phyloP scores from a whole-genome alignment of 1,284 basidiomycete species.

The Moesziomyces sp. region DNA sequence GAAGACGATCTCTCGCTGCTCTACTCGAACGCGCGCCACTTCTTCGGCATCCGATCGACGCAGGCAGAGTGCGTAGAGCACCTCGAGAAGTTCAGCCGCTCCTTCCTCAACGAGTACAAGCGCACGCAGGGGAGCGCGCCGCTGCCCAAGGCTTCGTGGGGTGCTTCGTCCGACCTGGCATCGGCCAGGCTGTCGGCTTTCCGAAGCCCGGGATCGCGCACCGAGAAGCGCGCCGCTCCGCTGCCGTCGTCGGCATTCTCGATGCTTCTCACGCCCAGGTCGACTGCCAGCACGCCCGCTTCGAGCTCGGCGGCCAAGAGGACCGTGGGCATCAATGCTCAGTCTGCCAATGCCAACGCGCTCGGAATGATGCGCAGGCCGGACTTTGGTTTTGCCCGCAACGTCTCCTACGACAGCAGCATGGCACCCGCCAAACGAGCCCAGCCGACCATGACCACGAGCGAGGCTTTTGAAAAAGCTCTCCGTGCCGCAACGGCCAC shows the following conservation, averaged over 20 bases:
- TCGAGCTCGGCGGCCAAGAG: conserved; percentile 20
- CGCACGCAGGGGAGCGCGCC: conserved; percentile 20
- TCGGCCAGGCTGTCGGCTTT: conserved; percentile 8
- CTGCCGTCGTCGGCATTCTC: conserved; percentile 21
- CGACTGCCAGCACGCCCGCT: neutral
- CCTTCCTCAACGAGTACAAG: conserved; percentile 46
- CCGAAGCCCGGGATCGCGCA: conserved; percentile 25
- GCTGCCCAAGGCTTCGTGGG: conserved; percentile 4
- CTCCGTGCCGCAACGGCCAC: conserved; percentile 33
- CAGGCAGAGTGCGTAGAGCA: conserved; percentile 47
- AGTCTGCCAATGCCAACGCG: neutral
- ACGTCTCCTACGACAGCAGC: conserved; percentile 31
- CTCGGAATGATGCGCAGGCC: conserved; percentile 30
- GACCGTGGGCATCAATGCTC: conserved; percentile 17
- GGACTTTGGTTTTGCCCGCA: conserved; percentile 36
- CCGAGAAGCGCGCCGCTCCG: conserved; percentile 16
- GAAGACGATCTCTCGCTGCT: conserved; percentile 44
- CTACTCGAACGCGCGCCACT: conserved; percentile 36
- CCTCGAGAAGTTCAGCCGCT: conserved; percentile 42
- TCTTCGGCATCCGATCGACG: conserved; percentile 40
- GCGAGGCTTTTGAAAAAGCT: conserved; percentile 43
- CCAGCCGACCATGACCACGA: conserved; percentile 21
- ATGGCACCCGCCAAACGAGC: conserved; percentile 17
- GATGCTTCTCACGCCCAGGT: conserved; percentile 14
- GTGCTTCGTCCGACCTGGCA: conserved; percentile 5